A percentile compares a stretch with the other conserved stretches of the same genome.
These are phyloP conservation scores for Excoecaria agallocha DNA, from an alignment of 345 rosid species.

Conservation along the genomic window DNA sequence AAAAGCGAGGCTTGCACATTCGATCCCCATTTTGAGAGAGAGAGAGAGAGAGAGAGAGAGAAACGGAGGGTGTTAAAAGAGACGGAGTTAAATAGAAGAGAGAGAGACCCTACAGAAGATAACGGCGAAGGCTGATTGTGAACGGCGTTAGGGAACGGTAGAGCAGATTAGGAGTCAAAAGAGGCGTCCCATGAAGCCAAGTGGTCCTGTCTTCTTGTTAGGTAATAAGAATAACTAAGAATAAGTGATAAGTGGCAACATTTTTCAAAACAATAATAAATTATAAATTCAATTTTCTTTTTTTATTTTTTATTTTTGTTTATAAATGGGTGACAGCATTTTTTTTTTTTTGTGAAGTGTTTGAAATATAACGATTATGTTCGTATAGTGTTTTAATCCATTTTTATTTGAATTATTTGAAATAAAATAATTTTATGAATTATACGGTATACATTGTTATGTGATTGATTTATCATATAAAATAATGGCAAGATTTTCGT, in stretches of 20 bases:
- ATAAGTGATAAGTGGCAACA: neutral
- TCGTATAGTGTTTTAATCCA: too few relatives aligned
- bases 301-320: too few relatives aligned
- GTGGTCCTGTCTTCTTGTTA: neutral
- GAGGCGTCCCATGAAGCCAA: conserved; percentile 28
- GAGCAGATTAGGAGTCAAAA: conserved; percentile 30
- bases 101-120: conserved; percentile 21
- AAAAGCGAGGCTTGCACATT: conserved; percentile 30
- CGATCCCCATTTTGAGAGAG: conserved; percentile 33
- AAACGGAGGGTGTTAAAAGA: conserved; percentile 35
- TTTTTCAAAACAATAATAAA: neutral
- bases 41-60: conserved; percentile 10
- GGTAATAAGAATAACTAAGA: neutral
- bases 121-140: conserved; percentile 16
- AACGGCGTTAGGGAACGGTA: conserved; percentile 42
- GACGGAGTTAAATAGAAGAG: conserved; percentile 31
- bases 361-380: too few relatives aligned
- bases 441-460: too few relatives aligned
- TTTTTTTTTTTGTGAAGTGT: too few relatives aligned
- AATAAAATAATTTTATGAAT: too few relatives aligned
- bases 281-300: neutral
- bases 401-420: too few relatives aligned
- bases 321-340: too few relatives aligned
- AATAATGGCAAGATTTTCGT: too few relatives aligned
- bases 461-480: too few relatives aligned